Evolutionary conservation across 1,284 basidiomycete species (phyloP), one percentile per base, ranked within the genome.

Genomic region (Lignosus rhinocerotis): DNA sequence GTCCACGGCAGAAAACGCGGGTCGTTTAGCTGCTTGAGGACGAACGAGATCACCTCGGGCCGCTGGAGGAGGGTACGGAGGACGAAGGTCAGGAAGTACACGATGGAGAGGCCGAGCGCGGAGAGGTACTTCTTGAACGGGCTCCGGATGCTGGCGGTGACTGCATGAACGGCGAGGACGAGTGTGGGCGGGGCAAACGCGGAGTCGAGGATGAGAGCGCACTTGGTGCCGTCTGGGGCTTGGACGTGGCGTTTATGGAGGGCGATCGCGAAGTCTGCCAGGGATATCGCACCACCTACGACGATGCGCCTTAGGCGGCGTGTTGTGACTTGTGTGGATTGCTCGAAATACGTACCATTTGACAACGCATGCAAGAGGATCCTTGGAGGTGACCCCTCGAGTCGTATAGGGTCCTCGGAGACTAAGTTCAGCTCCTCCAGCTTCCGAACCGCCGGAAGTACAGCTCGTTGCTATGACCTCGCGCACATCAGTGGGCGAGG

Each of bases 1-100:
- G 75, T 74, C 80, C 81, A 83, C 0, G 82, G 82, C 1, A 85
- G 68, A 21, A 82, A 51, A 0, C 60, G 56, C 0, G 73, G 72
- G 10, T 69, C 64, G 41, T 73, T 69, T 12, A 85, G 67, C 0
- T 56, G 59, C 1, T 62, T 44, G 51, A 73, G 72, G 59, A 78
- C 60, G 12, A 51, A 55, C 2, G 67, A 65, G 21, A 70, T 59
- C n/a, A 58, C 31, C 34, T 61, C 64, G 17, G 61, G 53, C 2
- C 43, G 43, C 5, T 63, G 56, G 34, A 58, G 31, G 10, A 34
- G 57, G 52, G 36, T 66, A 57, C 53, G 55, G 36, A 49, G 55
- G 66, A 59, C 48, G 51, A 31, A 67, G 17, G 52, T 45, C 53
- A 72, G 8, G 34, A 62, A 41, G 41, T 71, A 70, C 12, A 67